Evolutionary conservation across 2,329 filamentous ascomycete species (phyloP).

Genomic region (Xylariaceae sp.): DNA sequence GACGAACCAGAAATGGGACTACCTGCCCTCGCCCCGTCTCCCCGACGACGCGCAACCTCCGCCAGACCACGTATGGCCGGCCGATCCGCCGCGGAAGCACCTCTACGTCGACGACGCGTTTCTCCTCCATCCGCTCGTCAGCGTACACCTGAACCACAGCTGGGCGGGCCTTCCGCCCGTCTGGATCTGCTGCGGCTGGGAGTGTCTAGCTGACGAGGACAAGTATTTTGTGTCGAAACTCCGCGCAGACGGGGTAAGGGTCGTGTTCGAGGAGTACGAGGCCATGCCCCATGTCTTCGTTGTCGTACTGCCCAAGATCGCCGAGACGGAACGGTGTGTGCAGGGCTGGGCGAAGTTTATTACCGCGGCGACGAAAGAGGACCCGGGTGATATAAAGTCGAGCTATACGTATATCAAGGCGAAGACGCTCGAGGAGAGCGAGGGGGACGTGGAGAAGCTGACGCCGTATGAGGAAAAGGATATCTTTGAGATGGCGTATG

Average conservation of each 20-base stretch:
- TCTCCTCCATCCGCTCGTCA: slow-evolving; percentile 71
- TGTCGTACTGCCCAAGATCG: slow-evolving; percentile 55
- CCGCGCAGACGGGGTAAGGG: slow-evolving; percentile 60
- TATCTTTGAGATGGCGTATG: slow-evolving; percentile 49
- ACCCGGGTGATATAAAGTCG: slow-evolving; percentile 44
- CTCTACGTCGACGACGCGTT: slow-evolving; percentile 63
- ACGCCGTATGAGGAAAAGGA: slow-evolving; percentile 52
- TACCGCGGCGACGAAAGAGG: slow-evolving; percentile 45
- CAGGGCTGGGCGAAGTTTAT: slow-evolving; percentile 65
- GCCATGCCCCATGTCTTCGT: slow-evolving; percentile 79
- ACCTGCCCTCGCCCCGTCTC: slow-evolving; percentile 59
- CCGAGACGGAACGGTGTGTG: slow-evolving; percentile 59
- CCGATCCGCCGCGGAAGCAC: slow-evolving; percentile 58
- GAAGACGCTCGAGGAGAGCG: slow-evolving; percentile 57
- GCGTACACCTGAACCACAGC: slow-evolving; percentile 61
- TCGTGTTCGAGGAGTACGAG: slow-evolving; percentile 76
- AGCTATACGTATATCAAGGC: slow-evolving; percentile 56
- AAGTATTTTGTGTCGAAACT: slow-evolving; percentile 65
- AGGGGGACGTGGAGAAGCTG: slow-evolving; percentile 52
- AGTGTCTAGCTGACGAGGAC: slow-evolving; percentile 73
- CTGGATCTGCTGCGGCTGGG: slow-evolving; percentile 73
- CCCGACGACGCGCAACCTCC: slow-evolving; percentile 41
- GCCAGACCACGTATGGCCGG: slow-evolving; percentile 64
- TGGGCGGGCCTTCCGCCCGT: slow-evolving; percentile 72
- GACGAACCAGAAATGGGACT: slow-evolving; percentile 64